Conservation (phyloP, 345 rosid species). For the Crucihimalaya himalaica region DNA sequence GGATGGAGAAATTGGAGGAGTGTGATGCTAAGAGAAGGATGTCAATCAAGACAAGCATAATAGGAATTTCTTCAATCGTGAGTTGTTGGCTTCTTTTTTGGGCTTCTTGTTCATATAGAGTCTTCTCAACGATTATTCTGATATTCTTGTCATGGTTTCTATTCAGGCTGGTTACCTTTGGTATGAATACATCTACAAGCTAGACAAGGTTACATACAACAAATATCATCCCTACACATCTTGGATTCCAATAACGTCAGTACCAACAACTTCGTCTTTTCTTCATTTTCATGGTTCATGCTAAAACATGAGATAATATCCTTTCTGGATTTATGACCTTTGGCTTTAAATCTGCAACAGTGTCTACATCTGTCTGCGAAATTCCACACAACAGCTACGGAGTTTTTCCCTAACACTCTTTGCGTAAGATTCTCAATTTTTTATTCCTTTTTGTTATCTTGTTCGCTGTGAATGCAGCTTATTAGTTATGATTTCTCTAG, state of each 20-base stretch:
- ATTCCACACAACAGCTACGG: constrained; percentile 80
- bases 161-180: constrained; percentile 84
- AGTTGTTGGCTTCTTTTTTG: constrained; percentile 42
- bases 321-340: constrained; percentile 10
- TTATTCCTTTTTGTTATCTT: not conserved
- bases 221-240: constrained; percentile 94
- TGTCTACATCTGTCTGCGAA: constrained; percentile 88
- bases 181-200: constrained; percentile 86
- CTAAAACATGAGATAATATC: not conserved
- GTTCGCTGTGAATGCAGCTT: not conserved
- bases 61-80: constrained; percentile 55
- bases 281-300: not conserved
- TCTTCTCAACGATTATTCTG: not conserved
- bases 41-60: constrained; percentile 63
- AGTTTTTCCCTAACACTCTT: constrained; percentile 68
- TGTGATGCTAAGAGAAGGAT: constrained; percentile 67
- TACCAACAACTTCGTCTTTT: not conserved
- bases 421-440: constrained; percentile 56
- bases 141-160: not conserved
- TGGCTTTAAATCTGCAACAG: constrained; percentile 41
- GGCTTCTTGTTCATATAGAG: not conserved
- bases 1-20: constrained; percentile 97
- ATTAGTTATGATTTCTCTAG: constrained; percentile 41
- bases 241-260: constrained; percentile 96
- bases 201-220: constrained; percentile 93